Percentiles rank a stretch among this genome's conserved stretches.
These are phyloP conservation scores for Mycena rebaudengoi DNA, from an alignment of 768 basidiomycete genomes.

Conservation along the genomic window DNA sequence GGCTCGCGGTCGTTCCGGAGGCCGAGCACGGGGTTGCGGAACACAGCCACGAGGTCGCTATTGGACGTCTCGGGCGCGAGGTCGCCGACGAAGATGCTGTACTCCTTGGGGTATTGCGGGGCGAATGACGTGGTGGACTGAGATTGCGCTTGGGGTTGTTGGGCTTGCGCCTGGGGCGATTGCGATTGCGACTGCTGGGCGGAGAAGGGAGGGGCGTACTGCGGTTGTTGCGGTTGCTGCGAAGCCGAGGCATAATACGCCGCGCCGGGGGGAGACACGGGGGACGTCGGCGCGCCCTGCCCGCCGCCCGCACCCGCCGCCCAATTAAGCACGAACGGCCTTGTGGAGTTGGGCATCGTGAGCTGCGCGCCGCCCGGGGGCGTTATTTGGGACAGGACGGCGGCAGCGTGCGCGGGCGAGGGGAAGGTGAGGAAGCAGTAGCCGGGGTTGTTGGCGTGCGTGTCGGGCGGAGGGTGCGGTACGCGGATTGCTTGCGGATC, in stretches of 20 bases:
- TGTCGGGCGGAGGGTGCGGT: slow-evolving; percentile 74
- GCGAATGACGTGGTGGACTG: slow-evolving; percentile 32
- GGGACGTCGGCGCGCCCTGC: no score
- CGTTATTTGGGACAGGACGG: slow-evolving; percentile 74
- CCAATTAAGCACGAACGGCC: slow-evolving; percentile 87
- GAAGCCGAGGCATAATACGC: slow-evolving; percentile 39
- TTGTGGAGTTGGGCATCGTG: slow-evolving; percentile 88
- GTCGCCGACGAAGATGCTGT: slow-evolving; percentile 95
- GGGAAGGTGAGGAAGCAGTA: slow-evolving; percentile 76
- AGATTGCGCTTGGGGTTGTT: no score
- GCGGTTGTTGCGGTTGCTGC: no score
- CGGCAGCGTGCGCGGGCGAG: slow-evolving; percentile 54
- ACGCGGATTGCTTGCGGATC: slow-evolving; percentile 78
- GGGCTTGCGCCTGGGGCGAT: slow-evolving; percentile 24
- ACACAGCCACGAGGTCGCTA: slow-evolving; percentile 90
- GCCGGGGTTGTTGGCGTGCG: slow-evolving; percentile 68
- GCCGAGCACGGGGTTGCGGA: slow-evolving; percentile 88
- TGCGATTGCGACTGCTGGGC: neutral
- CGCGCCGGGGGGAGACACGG: slow-evolving; percentile 15
- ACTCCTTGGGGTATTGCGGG: slow-evolving; percentile 82
- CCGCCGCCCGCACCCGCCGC: no score
- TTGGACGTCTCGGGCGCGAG: slow-evolving; percentile 93
- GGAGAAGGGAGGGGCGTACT: no score
- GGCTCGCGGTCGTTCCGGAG: slow-evolving; percentile 88
- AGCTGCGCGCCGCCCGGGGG: slow-evolving; percentile 55